Base-by-base conservation (phyloP, 1,284 basidiomycete genomes). In the Neonothopanus nambi region DNA sequence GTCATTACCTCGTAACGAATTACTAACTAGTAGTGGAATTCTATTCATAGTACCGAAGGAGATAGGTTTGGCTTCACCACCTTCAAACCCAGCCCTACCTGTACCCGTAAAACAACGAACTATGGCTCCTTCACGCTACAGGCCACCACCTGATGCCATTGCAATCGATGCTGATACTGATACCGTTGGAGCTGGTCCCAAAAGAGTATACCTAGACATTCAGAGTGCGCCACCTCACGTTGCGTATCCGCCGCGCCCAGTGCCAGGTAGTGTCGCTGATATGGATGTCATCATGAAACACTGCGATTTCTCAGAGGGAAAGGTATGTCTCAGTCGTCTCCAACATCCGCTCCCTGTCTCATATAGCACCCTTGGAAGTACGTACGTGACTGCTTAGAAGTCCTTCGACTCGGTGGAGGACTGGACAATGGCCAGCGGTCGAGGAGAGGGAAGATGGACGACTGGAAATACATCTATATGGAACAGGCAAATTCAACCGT, bases 231-330 rank as follows among this genome's bases (percentile, higher is more conserved):
- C 76, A 41, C 78, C 75, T 8, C 69, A 78, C 57, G 73, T 77
- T 44, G 75, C 76, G 43, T 85, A 81, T 63, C 85, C 88, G 12
- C 82, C 86, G 4, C 76, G 89, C 42, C 89, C 89, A 17, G 70
- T 77, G 9, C 77, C 82, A 3, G 84, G 84, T 3, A 81, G 81
- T 51, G 77, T 87, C 18, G 74, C 87, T 30, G 88, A 92, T 67
- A 73, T 92, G 66, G 89, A 91, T 70, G 69, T 83, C 43, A 61
- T 90, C 12, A 80, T 88, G 79, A 80, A 84, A 44, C 76, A 87
- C 63, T 92, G 89, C 65, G 83, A 90, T 70, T 89, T 89, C 63
- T 75, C 78, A 26, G 69, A 75, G 55, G 73, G 75, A 63, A 85
- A 87, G 75, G 85, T 86, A 59, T 57, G 75, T 35, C 20, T 24